Conservation (phyloP, 1,284 basidiomycete species). For the Quambalaria eucalypti region DNA sequence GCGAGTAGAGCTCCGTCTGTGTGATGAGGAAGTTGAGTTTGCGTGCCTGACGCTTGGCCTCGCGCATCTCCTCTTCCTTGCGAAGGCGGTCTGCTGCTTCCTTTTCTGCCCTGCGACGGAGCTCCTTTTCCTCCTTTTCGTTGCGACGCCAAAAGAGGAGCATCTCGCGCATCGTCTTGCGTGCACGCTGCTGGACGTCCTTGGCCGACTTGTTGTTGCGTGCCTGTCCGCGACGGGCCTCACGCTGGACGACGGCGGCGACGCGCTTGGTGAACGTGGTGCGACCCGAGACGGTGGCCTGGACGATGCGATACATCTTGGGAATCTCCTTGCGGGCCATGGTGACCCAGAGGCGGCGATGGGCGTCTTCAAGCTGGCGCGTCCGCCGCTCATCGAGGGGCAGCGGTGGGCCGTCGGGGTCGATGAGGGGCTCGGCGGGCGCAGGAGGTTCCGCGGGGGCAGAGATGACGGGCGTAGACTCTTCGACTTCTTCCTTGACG, state of each 20-base stretch:
- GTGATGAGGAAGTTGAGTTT: conserved; percentile 99
- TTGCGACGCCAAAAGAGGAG: conserved; percentile 96
- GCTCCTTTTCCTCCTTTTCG: conserved; percentile 80
- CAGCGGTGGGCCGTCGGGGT: conserved; percentile 4
- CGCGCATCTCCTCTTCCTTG: conserved; percentile 90
- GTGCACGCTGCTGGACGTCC: conserved; percentile 77
- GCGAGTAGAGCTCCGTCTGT: conserved; percentile 96
- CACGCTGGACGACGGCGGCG: conserved; percentile 64
- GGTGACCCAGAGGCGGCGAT: conserved; percentile 42
- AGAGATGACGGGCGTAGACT: neutral
- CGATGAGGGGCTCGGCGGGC: neutral
- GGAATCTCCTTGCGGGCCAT: conserved; percentile 46
- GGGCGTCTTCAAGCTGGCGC: conserved; percentile 40
- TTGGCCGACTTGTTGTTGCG: conserved; percentile 74
- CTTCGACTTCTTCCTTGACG: neutral
- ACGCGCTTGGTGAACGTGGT: conserved; percentile 65
- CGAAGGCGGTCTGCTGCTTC: conserved; percentile 53
- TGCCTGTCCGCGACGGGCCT: conserved; percentile 71
- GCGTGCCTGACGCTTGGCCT: conserved; percentile 85
- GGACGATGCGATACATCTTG: conserved; percentile 41
- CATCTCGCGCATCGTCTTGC: conserved; percentile 72
- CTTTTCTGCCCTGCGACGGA: conserved; percentile 86
- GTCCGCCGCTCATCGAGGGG: conserved; percentile 9
- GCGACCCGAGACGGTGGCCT: conserved; percentile 37
- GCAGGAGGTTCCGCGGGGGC: neutral